Evolutionary conservation across 2,329 filamentous ascomycete species (phyloP), one percentile per base, ranked within the genome.

Genomic region (Berkeleyomyces basicola): DNA sequence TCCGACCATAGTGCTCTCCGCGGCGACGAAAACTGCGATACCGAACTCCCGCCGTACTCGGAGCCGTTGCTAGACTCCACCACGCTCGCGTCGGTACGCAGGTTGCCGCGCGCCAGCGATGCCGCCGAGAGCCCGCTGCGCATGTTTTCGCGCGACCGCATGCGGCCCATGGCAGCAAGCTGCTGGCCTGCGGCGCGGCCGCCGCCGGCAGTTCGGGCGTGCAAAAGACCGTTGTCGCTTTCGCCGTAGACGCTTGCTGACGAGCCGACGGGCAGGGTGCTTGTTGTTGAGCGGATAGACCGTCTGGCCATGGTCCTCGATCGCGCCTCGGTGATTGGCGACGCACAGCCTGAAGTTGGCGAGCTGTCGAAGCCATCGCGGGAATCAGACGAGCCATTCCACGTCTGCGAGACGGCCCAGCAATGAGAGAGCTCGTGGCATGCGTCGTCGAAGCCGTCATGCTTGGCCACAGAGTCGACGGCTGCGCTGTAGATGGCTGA

Each of bases 351-450:
- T 1, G 67, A 69, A 3, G 64, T 68, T 37, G 49, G 33, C n/a
- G 60, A 66, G 63, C 68, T 69, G 57, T 71, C 69, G 10, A 66
- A 66, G 1, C 66, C 69, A 66, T 69, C 70, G 66, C 67, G 69
- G 14, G 58, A 43, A 37, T 65, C 66, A 42, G 51, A 55, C 23
- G 36, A 55, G 6, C 49, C 49, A 55, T 37, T 67, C 77, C 78
- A 78, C 4, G 68, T 70, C n/a, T 69, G 72, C 2, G 74, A 73
- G 9, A 73, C 73, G 0, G 71, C 64, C 79, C 79, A 82, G 70
- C 79, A 82, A 67, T 82, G 75, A 2, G 78, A 80, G 16, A 77
- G 72, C 68, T 79, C 76, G 65, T 81, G 79, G 7, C 72, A 68
- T 0, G 75, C 74, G 64, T 78, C 75, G 11, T 73, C 70, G 63